These are phyloP conservation scores for Isatis lusitanica DNA, from an alignment of 441 rosid genomes.

Conservation along the genomic window DNA sequence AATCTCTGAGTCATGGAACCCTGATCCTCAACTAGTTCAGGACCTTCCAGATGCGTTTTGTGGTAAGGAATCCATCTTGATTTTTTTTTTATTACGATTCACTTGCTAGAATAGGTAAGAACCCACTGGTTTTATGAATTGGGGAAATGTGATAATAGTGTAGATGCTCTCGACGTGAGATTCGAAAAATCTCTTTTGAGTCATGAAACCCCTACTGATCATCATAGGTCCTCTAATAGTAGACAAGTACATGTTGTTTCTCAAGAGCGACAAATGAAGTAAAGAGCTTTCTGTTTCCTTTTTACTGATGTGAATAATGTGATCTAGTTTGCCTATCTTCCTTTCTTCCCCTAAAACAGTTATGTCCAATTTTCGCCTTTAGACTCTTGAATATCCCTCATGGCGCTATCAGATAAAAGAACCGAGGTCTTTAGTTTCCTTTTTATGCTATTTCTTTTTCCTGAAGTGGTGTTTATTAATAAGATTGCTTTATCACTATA, in stretches of 20 bases:
- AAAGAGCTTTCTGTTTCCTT: background rate
- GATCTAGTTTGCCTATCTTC: slow-evolving; percentile 1
- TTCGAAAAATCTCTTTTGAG: background rate
- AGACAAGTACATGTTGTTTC: background rate
- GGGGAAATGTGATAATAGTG: background rate
- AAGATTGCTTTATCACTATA: slow-evolving; percentile 30
- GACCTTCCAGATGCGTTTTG: slow-evolving; percentile 89
- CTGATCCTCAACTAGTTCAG: slow-evolving; percentile 62
- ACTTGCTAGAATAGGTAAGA: background rate
- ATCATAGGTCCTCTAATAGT: background rate
- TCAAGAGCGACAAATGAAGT: background rate
- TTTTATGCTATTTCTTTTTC: slow-evolving; percentile 4
- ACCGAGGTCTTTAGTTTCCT: background rate
- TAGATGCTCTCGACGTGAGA: background rate
- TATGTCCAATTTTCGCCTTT: background rate
- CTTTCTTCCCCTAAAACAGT: slow-evolving; percentile 5
- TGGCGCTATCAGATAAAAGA: background rate
- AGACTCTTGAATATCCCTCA: background rate
- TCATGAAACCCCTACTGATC: background rate
- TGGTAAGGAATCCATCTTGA: slow-evolving; percentile 48
- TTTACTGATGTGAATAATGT: slow-evolving; percentile 15
- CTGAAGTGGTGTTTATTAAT: background rate
- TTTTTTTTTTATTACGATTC: background rate
- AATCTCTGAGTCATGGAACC: slow-evolving; percentile 78
- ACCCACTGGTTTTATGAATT: background rate